Percentiles rank a stretch among this genome's conserved stretches.
phyloP scores from a whole-genome alignment of 768 basidiomycete genomes.

The Naematelia encephala region DNA sequence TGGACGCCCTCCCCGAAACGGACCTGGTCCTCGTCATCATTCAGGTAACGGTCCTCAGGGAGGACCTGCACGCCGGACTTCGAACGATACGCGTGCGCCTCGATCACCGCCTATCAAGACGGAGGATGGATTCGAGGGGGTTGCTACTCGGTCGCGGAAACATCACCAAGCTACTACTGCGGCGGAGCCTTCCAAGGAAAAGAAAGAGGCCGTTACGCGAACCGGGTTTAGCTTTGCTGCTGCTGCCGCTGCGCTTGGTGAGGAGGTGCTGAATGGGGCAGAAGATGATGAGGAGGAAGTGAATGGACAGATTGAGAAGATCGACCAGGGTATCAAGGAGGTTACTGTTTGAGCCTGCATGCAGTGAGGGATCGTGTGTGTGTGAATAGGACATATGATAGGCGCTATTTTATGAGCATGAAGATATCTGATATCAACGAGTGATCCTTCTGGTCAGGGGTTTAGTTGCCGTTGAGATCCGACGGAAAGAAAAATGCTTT shows the following conservation, averaged over 20 bases:
- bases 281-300: constrained; percentile 15
- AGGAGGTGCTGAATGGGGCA: constrained; percentile 18
- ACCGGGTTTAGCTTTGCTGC: constrained; percentile 54
- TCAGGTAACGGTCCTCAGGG: neutral
- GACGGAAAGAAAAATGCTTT: neutral
- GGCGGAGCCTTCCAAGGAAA: constrained; percentile 60
- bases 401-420: neutral
- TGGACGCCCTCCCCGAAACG: neutral
- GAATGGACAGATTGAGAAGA: constrained; percentile 19
- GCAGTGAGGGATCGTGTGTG: neutral
- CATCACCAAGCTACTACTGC: neutral
- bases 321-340: constrained; percentile 23
- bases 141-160: neutral
- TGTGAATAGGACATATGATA: neutral
- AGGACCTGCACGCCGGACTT: neutral
- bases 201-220: neutral
- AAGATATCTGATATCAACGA: neutral
- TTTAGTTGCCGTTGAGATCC: no score
- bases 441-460: no score
- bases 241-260: constrained; percentile 56
- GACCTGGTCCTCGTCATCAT: neutral
- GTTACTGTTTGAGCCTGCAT: constrained; percentile 12
- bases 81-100: constrained; percentile 1
- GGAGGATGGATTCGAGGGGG: constrained; percentile 27
- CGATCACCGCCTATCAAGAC: constrained; percentile 4